Evolutionary conservation across 345 rosid genomes (phyloP), one percentile per base, ranked within the genome.

Genomic region (Euphorbia pulcherrima): DNA sequence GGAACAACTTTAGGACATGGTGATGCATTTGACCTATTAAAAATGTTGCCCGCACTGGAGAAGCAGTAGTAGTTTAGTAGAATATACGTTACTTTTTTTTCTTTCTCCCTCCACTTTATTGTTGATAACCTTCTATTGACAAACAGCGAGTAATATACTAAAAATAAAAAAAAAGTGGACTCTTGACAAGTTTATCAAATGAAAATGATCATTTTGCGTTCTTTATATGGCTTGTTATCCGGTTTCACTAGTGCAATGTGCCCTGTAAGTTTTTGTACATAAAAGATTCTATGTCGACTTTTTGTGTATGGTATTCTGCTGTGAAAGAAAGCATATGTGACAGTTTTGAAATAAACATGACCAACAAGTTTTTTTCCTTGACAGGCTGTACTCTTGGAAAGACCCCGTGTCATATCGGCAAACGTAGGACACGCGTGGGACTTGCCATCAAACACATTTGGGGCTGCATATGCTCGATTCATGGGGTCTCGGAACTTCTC

Each of bases 401-500:
- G 79, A 47, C 96, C 92, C 12, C 88, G 86, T 39, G 90, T 87
- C n/a, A 67, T 87, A 59, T 86, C 86, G 9, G 65, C 82, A 30
- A 77, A 86, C 37, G 91, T 90, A 50, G 83, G 79, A 1, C 84
- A 84, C 48, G 91, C 92, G 30, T 87, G 91, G 96, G 96, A 90
- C 72, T 59, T 87, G 47, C 92, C 92, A 23, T 72, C 70, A 2
- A 86, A 83, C 68, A 84, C 91, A 63, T 87, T 90, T 73, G 96
- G 96, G 68, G 93, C 91, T 72, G 88, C 96, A 2, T 90, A 87
- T 67, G 96, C 93, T 24, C 86, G 67, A 69, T 87, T 90, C 84
- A 84, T 86, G 93, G 96, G 93, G 67, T 87, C 96, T n/a, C 79
- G 91, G 72, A 86, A 87, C 76, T 90, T 90, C 67, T 87, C 89